A percentile compares a stretch with the other conserved stretches of the same genome.
phyloP scores from a whole-genome alignment of 164 flowering plant species.

The Hamamelis virginiana region DNA sequence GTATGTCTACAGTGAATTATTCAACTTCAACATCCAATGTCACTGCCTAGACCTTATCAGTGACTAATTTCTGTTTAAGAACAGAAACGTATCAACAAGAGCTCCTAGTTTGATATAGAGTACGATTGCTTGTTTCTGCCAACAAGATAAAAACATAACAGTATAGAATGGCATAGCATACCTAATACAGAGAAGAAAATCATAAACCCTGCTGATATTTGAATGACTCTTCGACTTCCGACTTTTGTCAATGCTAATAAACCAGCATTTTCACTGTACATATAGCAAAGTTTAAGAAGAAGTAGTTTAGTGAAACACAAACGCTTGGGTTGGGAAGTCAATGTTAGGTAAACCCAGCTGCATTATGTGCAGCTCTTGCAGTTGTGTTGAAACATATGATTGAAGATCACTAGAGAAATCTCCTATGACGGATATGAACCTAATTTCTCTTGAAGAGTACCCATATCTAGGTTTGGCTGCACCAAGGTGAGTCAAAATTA shows the following conservation, averaged over 20 bases:
- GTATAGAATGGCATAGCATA: constrained; percentile 21
- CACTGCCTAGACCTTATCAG: not conserved
- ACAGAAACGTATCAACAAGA: not conserved
- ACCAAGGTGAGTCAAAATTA: not conserved
- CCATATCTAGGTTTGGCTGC: not conserved
- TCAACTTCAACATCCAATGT: not conserved
- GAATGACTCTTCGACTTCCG: constrained; percentile 76
- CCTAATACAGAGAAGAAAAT: constrained; percentile 76
- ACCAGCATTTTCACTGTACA: constrained; percentile 76
- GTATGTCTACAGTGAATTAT: not conserved
- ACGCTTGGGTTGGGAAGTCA: not conserved
- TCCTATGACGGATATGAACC: too few relatives aligned
- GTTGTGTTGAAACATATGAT: not conserved
- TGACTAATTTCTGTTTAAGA: not conserved
- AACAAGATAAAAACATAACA: not conserved
- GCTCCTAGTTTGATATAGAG: constrained; percentile 1
- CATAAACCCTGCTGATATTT: constrained; percentile 72
- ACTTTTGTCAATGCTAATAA: constrained; percentile 68
- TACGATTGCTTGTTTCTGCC: not conserved
- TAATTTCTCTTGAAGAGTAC: too few relatives aligned
- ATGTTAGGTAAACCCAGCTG: not conserved
- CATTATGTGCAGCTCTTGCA: not conserved
- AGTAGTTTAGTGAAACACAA: not conserved
- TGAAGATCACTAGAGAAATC: too few relatives aligned
- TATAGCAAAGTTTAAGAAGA: not conserved